Conservation (phyloP, 768 basidiomycete genomes). For the Tubosaeta sp. region DNA sequence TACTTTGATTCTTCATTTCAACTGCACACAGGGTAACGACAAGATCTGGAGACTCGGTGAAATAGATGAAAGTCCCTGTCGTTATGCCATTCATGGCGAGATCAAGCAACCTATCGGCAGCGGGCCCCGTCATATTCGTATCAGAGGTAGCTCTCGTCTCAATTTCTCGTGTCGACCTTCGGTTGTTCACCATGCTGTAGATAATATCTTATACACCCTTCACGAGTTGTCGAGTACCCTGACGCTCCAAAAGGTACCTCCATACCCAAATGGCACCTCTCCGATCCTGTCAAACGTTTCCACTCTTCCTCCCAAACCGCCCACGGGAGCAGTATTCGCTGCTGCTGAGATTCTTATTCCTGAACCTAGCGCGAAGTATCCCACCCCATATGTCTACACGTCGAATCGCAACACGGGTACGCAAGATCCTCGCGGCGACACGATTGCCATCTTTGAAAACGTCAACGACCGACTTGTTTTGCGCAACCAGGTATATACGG, state of each 20-base stretch:
- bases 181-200: conserved; percentile 33
- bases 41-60: conserved; percentile 62
- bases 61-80: conserved; percentile 34
- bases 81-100: conserved; percentile 53
- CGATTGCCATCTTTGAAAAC: conserved; percentile 58
- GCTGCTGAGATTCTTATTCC: conserved; percentile 66
- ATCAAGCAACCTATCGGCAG: conserved; percentile 61
- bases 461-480: conserved; percentile 37
- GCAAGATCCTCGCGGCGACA: conserved; percentile 52
- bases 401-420: conserved; percentile 62
- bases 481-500: conserved; percentile 56
- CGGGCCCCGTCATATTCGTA: conserved; percentile 54
- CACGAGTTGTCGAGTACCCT: conserved; percentile 57
- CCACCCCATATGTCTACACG: conserved; percentile 54
- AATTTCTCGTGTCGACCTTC: background rate
- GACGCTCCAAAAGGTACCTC: conserved; percentile 48
- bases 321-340: conserved; percentile 38
- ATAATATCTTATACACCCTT: conserved; percentile 46
- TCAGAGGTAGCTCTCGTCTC: conserved; percentile 25
- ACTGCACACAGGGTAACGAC: conserved; percentile 51
- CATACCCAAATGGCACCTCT: conserved; percentile 45
- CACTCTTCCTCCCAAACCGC: conserved; percentile 42
- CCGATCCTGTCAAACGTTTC: conserved; percentile 48
- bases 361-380: conserved; percentile 41
- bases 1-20: background rate